Percentiles rank a stretch among this genome's conserved stretches.
Evolutionary conservation across 805 yeast genomes (phyloP).

Genomic region (Maudiozyma barnettii): DNA sequence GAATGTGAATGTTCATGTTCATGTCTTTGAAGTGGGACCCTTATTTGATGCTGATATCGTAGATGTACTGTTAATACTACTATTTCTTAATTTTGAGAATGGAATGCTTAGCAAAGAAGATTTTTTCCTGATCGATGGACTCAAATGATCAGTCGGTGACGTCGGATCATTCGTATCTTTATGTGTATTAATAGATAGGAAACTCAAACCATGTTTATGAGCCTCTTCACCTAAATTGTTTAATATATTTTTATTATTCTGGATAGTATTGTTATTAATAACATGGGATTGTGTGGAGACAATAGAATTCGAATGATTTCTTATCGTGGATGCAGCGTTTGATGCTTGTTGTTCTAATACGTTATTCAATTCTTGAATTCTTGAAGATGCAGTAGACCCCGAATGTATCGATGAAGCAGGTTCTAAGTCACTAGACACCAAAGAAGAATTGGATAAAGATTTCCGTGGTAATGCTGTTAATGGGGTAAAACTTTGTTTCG

Average conservation of each 20-base stretch:
- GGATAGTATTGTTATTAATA: conserved; percentile 5
- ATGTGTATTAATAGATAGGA: neutral
- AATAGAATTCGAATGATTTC: neutral
- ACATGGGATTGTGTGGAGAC: conserved; percentile 3
- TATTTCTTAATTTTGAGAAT: conserved; percentile 21
- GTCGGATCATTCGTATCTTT: neutral
- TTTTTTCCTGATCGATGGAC: conserved; percentile 8
- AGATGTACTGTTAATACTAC: conserved; percentile 2
- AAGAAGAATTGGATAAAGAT: conserved; percentile 1
- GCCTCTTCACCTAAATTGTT: conserved; percentile 8
- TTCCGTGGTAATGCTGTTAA: conserved; percentile 4
- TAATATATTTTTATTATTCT: conserved; percentile 8
- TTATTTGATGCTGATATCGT: neutral
- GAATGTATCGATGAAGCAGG: neutral
- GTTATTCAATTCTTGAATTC: conserved; percentile 1
- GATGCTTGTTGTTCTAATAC: neutral
- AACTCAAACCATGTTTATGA: neutral
- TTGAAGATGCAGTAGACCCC: conserved; percentile 1
- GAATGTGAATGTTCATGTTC: neutral
- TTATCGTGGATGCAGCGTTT: neutral
- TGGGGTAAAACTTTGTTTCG: conserved; percentile 13
- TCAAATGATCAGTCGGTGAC: neutral
- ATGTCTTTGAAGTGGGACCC: neutral
- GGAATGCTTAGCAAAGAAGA: conserved; percentile 23
- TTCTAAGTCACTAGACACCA: neutral